Evolutionary conservation across 495 filamentous ascomycete genomes (phyloP), one percentile per base, ranked within the genome.

Genomic region (Xylaria longipes): DNA sequence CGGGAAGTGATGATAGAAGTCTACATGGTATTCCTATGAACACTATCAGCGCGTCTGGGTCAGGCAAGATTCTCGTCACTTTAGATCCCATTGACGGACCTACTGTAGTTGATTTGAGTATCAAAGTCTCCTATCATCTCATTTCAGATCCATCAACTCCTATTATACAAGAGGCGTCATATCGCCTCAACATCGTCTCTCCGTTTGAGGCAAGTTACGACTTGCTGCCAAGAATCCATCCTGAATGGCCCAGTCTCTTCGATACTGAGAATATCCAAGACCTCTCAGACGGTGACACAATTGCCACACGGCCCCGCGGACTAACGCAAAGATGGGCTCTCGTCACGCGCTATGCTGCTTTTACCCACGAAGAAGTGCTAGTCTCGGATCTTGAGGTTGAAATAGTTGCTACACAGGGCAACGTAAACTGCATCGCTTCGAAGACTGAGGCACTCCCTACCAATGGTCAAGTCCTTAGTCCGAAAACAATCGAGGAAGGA

Each of bases 121-220:
- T 97, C 62, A 91, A 89, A 61, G 86, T 91, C 6, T 82, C 87
- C 1, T 99, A 99, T 77, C 87, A 91, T 75, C 86, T 98, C 12
- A 80, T 92, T 5, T 92, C 92, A 14, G 94, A 98, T 79, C 86
- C 89, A 6, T 91, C 92, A 57, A 98, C 96, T 2, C 92, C 92
- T 7, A 91, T 98, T 11, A 88, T 89, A 5, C 95, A 95, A 77
- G 88, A 87, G 1, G 77, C 89, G 7, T 82, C 86, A 0, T 87
- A 90, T 25, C 89, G 90, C 17, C 76, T 99, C 17, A 87, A 90
- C 20, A 85, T 98, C 66, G 85, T 92, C 65, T 89, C 88, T 45
- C 94, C 96, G 9, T 97, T 98, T 72, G 93, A 97, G 81, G 92
- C 94, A 9, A 93, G 90, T 73, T 97, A 94, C 75, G 92, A 95